These are phyloP conservation scores for Aspergillus panamensis DNA, from an alignment of 495 filamentous ascomycete species.

Conservation along the genomic window DNA sequence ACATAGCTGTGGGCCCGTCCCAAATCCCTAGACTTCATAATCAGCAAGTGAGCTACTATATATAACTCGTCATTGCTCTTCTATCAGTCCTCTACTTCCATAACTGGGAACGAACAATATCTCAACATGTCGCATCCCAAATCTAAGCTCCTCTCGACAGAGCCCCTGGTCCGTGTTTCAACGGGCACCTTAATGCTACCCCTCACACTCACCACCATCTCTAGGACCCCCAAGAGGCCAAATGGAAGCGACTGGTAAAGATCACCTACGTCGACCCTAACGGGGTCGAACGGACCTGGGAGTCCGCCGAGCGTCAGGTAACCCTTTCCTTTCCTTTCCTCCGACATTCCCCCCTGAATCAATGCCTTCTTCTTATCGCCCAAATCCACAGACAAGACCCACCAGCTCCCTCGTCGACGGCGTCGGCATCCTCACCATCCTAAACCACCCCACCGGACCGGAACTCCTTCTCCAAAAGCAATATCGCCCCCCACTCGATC, in stretches of 20 bases:
- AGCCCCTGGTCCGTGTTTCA: constrained; percentile 18
- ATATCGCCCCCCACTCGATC: constrained; percentile 78
- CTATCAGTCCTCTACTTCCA: too few relatives aligned
- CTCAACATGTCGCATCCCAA: constrained; percentile 11
- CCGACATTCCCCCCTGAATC: background rate
- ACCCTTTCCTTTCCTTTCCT: constrained; percentile 4
- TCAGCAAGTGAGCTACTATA: too few relatives aligned
- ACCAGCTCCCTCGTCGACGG: constrained; percentile 71
- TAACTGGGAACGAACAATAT: too few relatives aligned
- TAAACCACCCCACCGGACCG: constrained; percentile 67
- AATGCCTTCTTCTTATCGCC: background rate
- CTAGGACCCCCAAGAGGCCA: constrained; percentile 55
- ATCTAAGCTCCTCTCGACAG: constrained; percentile 19
- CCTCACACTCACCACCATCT: background rate
- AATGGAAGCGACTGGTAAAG: constrained; percentile 69
- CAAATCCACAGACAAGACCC: constrained; percentile 54
- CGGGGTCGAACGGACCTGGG: constrained; percentile 69
- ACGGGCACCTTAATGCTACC: too few relatives aligned
- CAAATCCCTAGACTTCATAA: too few relatives aligned
- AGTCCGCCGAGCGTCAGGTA: constrained; percentile 70
- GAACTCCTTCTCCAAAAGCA: constrained; percentile 85
- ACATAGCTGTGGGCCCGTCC: too few relatives aligned
- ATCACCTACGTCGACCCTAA: constrained; percentile 71
- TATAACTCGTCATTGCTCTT: too few relatives aligned
- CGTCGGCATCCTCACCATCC: constrained; percentile 84